Percentiles rank a stretch among this genome's conserved stretches.
Conservation (phyloP, 208 protist species). For the Blechomonas ayalai region DNA sequence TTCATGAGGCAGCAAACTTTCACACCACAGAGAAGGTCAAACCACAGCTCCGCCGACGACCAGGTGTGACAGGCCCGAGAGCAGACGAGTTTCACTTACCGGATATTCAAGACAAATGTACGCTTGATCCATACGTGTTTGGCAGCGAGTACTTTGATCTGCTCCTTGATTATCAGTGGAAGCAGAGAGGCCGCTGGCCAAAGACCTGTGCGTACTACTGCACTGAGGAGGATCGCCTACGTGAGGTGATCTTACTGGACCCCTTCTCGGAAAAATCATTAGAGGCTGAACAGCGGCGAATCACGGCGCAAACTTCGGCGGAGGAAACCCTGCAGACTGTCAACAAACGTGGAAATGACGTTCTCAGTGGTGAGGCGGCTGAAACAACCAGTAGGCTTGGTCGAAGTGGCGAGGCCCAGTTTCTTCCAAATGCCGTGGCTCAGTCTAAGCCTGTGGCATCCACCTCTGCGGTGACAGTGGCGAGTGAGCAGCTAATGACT, state of each 20-base stretch:
- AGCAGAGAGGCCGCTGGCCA: constrained; percentile 19
- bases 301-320: constrained; percentile 29
- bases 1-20: constrained; percentile 63
- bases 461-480: constrained; percentile 2
- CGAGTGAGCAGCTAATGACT: constrained; percentile 12
- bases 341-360: constrained; percentile 9
- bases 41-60: constrained; percentile 30
- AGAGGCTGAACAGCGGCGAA: constrained; percentile 29
- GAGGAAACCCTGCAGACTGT: constrained; percentile 20
- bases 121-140: constrained; percentile 83
- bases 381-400: constrained; percentile 12
- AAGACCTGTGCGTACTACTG: constrained; percentile 30
- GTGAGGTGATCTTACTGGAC: constrained; percentile 62
- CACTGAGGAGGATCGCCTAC: constrained; percentile 49
- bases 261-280: constrained; percentile 70
- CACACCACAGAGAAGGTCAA: constrained; percentile 75
- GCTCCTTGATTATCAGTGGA: constrained; percentile 81
- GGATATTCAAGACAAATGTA: constrained; percentile 53
- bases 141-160: constrained; percentile 81
- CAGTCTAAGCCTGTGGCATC: constrained; percentile 4
- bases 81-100: constrained; percentile 45
- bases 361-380: constrained; percentile 1
- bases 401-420: constrained; percentile 69
- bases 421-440: constrained; percentile 29
- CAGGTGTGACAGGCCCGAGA: constrained; percentile 17